phyloP scores from a whole-genome alignment of 2,329 filamentous ascomycete species.

The Xylaria digitata region DNA sequence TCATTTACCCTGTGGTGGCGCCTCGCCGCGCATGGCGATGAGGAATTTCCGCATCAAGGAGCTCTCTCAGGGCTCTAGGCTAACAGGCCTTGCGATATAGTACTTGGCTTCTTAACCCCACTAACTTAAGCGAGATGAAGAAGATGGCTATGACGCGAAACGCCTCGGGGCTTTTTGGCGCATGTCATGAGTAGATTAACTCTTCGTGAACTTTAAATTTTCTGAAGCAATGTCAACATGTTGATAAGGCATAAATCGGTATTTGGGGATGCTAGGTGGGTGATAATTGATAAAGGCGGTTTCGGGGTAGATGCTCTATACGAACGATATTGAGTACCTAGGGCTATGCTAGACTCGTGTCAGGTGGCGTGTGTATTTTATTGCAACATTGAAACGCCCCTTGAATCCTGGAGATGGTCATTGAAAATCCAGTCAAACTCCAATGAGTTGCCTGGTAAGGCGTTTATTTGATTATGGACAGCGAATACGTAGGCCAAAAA shows the following conservation, averaged over 20 bases:
- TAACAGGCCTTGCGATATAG: constrained; percentile 19
- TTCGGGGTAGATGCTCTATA: background rate
- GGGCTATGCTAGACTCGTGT: constrained; percentile 22
- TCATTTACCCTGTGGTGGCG: background rate
- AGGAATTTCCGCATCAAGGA: constrained; percentile 24
- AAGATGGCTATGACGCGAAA: background rate
- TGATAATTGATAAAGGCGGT: background rate
- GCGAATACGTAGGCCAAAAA: constrained; percentile 1
- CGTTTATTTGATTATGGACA: constrained; percentile 22
- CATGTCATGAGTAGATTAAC: constrained; percentile 19
- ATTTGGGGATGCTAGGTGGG: background rate
- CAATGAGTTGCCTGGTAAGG: constrained; percentile 5
- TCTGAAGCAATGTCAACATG: background rate
- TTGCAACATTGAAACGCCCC: constrained; percentile 8
- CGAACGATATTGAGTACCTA: background rate
- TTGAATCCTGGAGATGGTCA: constrained; percentile 7
- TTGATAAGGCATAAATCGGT: background rate
- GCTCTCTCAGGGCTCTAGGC: constrained; percentile 11
- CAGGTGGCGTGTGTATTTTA: background rate
- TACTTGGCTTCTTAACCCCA: constrained; percentile 23
- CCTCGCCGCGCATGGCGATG: constrained; percentile 21
- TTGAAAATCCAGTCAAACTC: too few relatives aligned
- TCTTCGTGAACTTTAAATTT: background rate
- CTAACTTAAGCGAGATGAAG: constrained; percentile 10
- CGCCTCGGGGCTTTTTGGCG: constrained; percentile 10